These are phyloP conservation scores for Striga hermonthica DNA, from an alignment of 305 asterid genomes.

Conservation along the genomic window DNA sequence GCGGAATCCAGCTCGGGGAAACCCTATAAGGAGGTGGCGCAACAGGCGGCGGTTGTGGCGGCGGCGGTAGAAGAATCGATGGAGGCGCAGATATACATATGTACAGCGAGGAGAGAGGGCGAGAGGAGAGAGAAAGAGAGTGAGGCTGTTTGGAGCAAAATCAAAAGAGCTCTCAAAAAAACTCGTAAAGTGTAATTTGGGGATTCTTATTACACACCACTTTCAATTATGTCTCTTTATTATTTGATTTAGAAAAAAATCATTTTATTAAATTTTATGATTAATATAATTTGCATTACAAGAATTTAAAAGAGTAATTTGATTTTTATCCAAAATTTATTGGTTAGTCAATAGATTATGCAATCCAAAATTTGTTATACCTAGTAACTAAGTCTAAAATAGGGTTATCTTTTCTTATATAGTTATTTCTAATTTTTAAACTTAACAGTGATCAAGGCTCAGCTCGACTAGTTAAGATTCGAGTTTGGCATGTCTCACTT, in stretches of 20 bases:
- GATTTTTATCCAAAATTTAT: too few species aligned
- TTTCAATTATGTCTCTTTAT: not conserved
- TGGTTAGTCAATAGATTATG: too few species aligned
- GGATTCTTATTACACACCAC: slow-evolving; percentile 31
- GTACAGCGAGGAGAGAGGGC: slow-evolving; percentile 16
- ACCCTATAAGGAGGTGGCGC: slow-evolving; percentile 36
- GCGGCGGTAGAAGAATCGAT: slow-evolving; percentile 40
- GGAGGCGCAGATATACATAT: slow-evolving; percentile 48
- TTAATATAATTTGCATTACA: too few species aligned
- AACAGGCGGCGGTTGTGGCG: slow-evolving; percentile 37
- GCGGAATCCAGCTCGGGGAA: slow-evolving; percentile 58
- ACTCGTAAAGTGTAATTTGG: slow-evolving; percentile 31
- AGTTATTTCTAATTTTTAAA: too few species aligned
- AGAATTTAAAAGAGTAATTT: too few species aligned
- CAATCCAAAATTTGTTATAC: too few species aligned
- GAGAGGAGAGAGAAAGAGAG: slow-evolving; percentile 26
- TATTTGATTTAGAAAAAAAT: not conserved
- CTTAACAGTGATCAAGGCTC: too few species aligned
- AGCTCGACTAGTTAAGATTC: too few species aligned
- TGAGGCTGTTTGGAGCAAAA: slow-evolving; percentile 20
- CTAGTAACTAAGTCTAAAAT: too few species aligned
- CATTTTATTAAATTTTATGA: too few species aligned
- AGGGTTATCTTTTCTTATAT: too few species aligned
- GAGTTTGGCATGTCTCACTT: too few species aligned
- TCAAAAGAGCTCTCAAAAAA: slow-evolving; percentile 22